Evolutionary conservation across 192 early-diverging fungal genomes (phyloP).

Genomic region (Podila clonocystis): DNA sequence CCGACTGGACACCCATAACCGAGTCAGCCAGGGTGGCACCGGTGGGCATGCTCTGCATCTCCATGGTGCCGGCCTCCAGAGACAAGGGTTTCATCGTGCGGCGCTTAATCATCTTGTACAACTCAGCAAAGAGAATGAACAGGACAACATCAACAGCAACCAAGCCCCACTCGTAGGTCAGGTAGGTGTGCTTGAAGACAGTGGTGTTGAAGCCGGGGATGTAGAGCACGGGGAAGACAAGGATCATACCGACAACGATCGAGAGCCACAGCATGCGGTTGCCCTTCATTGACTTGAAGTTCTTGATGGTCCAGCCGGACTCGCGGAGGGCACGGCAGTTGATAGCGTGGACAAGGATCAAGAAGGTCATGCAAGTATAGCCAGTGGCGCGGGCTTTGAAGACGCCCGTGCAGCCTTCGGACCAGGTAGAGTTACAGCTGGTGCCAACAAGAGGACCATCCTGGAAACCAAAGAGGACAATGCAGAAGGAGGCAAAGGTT

Average conservation of each 20-base stretch:
- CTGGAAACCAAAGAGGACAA: conserved; percentile 71
- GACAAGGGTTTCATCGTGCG: conserved; percentile 11
- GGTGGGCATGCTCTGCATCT: too few relatives aligned
- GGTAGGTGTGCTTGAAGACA: conserved; percentile 41
- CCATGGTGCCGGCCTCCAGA: too few relatives aligned
- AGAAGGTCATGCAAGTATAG: conserved; percentile 76
- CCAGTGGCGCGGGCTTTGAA: conserved; percentile 78
- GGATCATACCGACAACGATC: conserved; percentile 60
- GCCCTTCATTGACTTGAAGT: conserved; percentile 10
- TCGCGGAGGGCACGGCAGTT: conserved; percentile 77
- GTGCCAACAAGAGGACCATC: conserved; percentile 63
- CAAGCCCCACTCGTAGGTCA: conserved; percentile 43
- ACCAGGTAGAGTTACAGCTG: conserved; percentile 57
- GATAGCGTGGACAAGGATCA: conserved; percentile 79
- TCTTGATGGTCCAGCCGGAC: conserved; percentile 61
- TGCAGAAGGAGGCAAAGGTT: conserved; percentile 69
- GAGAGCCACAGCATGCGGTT: conserved; percentile 60
- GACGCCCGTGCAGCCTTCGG: conserved; percentile 63
- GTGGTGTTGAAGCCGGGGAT: conserved; percentile 47
- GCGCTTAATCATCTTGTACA: conserved; percentile 49
- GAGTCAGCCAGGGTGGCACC: too few relatives aligned
- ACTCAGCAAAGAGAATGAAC: conserved; percentile 30
- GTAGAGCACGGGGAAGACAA: conserved; percentile 32
- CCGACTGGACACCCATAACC: too few relatives aligned
- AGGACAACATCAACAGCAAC: conserved; percentile 17